Conservation (phyloP, 345 rosid species). For the Theobroma cacao region DNA sequence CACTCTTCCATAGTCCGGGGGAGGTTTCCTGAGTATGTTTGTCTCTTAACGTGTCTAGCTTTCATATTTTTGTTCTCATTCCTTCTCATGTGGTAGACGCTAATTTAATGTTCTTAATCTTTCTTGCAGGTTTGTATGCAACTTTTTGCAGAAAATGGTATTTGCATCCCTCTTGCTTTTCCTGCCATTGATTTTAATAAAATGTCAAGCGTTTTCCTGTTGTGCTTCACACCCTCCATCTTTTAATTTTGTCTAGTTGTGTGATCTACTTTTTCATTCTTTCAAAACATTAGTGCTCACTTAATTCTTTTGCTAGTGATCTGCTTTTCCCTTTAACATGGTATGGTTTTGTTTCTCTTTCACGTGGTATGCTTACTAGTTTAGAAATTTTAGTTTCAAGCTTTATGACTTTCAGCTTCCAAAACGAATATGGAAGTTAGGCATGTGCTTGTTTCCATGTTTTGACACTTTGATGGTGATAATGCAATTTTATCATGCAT, state of each 20-base stretch:
- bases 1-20: slow-evolving; percentile 54
- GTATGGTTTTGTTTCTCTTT: neutral
- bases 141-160: slow-evolving; percentile 78
- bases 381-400: neutral
- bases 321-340: neutral
- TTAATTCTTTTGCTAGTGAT: neutral
- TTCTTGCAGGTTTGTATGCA: slow-evolving; percentile 59
- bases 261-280: neutral
- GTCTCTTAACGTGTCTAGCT: slow-evolving; percentile 9
- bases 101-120: neutral
- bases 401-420: neutral
- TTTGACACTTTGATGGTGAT: neutral
- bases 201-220: neutral
- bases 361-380: neutral
- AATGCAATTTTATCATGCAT: neutral
- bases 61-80: neutral
- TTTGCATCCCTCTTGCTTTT: slow-evolving; percentile 14
- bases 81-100: neutral
- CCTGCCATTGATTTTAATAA: neutral
- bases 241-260: neutral
- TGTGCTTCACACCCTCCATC: neutral
- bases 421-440: neutral
- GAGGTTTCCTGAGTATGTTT: slow-evolving; percentile 65
- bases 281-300: neutral
- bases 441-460: neutral